Evolutionary conservation across 441 rosid genomes (phyloP).

Genomic region (Erodium trifolium): DNA sequence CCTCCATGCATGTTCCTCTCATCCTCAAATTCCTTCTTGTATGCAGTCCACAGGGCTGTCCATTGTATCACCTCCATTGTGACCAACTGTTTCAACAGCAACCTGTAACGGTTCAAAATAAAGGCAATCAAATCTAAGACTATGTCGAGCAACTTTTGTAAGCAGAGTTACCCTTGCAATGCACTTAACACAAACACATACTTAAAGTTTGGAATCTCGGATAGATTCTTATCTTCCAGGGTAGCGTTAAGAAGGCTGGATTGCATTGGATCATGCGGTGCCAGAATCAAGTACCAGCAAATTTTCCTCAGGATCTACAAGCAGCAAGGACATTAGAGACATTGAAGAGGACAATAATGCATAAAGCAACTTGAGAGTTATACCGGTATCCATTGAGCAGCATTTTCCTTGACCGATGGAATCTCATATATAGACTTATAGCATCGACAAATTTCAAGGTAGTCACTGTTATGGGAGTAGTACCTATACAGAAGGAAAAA

Average conservation of each 20-base stretch:
- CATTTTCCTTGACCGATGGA: slow-evolving; percentile 66
- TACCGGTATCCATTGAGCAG: slow-evolving; percentile 78
- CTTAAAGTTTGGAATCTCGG: slow-evolving; percentile 57
- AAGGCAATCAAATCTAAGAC: not conserved
- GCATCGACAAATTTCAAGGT: slow-evolving; percentile 91
- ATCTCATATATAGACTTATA: slow-evolving; percentile 91
- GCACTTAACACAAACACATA: slow-evolving; percentile 20
- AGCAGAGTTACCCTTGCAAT: slow-evolving; percentile 12
- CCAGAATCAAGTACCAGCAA: slow-evolving; percentile 11
- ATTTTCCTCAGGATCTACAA: slow-evolving; percentile 55
- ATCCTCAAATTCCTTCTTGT: slow-evolving; percentile 76
- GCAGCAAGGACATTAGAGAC: slow-evolving; percentile 11
- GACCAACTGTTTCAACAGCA: slow-evolving; percentile 80
- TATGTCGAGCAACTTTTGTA: not conserved
- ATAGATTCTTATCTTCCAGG: slow-evolving; percentile 8
- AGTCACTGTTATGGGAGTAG: slow-evolving; percentile 71
- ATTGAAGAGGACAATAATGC: slow-evolving; percentile 8
- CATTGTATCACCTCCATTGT: slow-evolving; percentile 97
- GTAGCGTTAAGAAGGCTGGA: slow-evolving; percentile 10
- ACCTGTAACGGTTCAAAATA: slow-evolving; percentile 29
- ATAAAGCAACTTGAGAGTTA: slow-evolving; percentile 13
- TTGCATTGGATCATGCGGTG: slow-evolving; percentile 10
- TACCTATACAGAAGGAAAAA: slow-evolving; percentile 43
- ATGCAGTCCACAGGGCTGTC: slow-evolving; percentile 87
- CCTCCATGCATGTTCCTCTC: slow-evolving; percentile 89